Conservation (phyloP, 495 filamentous ascomycete species). For the Penicillium parvum region DNA sequence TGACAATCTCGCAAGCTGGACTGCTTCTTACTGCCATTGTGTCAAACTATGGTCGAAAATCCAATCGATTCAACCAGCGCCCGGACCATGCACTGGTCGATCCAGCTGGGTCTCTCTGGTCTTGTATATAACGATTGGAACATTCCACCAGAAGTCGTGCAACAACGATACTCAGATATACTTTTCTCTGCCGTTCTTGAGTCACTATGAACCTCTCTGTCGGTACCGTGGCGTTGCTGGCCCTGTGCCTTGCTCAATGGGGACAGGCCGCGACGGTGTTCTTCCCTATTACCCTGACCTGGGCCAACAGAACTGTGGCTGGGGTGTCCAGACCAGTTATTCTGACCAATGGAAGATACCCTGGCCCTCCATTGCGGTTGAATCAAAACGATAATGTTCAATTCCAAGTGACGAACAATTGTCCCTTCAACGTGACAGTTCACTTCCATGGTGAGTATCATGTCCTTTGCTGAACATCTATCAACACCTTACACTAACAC, state of each 20-base stretch:
- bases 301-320: slow-evolving; percentile 26
- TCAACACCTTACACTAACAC: neutral
- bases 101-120: neutral
- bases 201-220: slow-evolving; percentile 9
- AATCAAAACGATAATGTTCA: slow-evolving; percentile 60
- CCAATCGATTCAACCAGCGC: too few species aligned
- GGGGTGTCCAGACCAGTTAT: slow-evolving; percentile 44
- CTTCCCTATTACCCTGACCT: slow-evolving; percentile 32
- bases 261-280: slow-evolving; percentile 19
- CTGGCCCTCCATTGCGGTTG: slow-evolving; percentile 52
- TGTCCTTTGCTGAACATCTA: neutral
- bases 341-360: slow-evolving; percentile 57
- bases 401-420: slow-evolving; percentile 53
- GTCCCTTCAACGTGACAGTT: slow-evolving; percentile 49
- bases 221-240: slow-evolving; percentile 3
- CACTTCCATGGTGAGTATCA: slow-evolving; percentile 47
- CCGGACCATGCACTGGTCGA: neutral
- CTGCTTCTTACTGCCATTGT: neutral
- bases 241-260: slow-evolving; percentile 15
- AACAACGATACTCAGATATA: slow-evolving; percentile 2
- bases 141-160: slow-evolving; percentile 2
- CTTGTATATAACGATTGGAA: slow-evolving; percentile 6
- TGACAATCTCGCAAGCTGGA: neutral
- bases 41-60: too few species aligned
- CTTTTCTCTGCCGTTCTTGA: neutral